A percentile compares a stretch with the other conserved stretches of the same genome.
phyloP scores from a whole-genome alignment of 2,329 filamentous ascomycete genomes.

The Lomentospora prolificans region DNA sequence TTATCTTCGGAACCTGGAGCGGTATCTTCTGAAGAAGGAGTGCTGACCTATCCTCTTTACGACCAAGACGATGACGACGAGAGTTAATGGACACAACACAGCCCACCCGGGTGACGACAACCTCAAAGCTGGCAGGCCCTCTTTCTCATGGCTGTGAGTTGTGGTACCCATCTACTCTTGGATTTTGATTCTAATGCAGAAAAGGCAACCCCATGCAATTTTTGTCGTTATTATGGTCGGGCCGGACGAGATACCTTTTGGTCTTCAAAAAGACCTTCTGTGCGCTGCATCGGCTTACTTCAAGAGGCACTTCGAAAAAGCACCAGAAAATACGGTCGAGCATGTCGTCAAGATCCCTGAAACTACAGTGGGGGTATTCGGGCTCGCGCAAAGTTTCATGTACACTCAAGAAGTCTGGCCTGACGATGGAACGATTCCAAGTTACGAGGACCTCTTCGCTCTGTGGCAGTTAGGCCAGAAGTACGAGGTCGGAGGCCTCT shows the following conservation, averaged over 20 bases:
- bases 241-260: constrained; percentile 41
- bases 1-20: no score
- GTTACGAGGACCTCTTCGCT: constrained; percentile 43
- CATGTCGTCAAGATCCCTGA: constrained; percentile 40
- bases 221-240: constrained; percentile 48
- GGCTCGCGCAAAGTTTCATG: constrained; percentile 43
- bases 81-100: not conserved
- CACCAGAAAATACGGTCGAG: constrained; percentile 32
- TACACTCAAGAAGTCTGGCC: constrained; percentile 40
- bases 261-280: constrained; percentile 49
- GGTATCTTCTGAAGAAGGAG: no score
- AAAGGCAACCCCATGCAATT: constrained; percentile 42
- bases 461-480: constrained; percentile 47
- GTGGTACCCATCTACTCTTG: not conserved
- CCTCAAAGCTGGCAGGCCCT: not conserved
- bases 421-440: constrained; percentile 30
- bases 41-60: no score
- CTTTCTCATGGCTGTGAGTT: constrained; percentile 15
- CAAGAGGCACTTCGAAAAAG: constrained; percentile 30
- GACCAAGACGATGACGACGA: no score
- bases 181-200: constrained; percentile 9
- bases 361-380: constrained; percentile 39
- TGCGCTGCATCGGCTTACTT: constrained; percentile 42
- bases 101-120: not conserved
- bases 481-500: constrained; percentile 44